Conservation (phyloP, 192 early-diverging fungal species). For the Rhizophagus prolifer region DNA sequence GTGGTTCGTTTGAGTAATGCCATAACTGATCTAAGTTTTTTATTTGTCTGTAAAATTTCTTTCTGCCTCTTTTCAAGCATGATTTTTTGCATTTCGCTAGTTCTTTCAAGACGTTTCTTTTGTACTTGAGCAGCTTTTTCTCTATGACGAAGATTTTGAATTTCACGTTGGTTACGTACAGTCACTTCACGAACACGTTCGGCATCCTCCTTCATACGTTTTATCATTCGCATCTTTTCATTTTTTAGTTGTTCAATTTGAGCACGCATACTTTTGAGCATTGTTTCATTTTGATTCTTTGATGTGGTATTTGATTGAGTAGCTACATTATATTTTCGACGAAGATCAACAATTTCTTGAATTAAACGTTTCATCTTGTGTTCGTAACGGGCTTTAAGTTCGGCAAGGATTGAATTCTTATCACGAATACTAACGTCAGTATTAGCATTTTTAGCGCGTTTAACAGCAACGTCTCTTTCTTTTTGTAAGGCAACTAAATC, state of each 20-base stretch:
- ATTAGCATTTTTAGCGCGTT: constrained; percentile 42
- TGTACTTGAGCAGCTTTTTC: constrained; percentile 52
- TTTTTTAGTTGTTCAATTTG: constrained; percentile 71
- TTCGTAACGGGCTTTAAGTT: constrained; percentile 54
- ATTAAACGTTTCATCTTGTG: constrained; percentile 57
- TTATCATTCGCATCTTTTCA: constrained; percentile 76
- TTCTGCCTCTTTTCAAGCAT: constrained; percentile 58
- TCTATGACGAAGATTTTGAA: constrained; percentile 56
- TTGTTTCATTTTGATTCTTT: constrained; percentile 55
- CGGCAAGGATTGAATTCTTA: constrained; percentile 38
- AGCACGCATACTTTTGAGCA: constrained; percentile 60
- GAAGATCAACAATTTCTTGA: constrained; percentile 51
- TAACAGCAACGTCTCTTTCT: constrained; percentile 66
- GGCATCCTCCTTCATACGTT: constrained; percentile 69
- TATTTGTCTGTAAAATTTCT: constrained; percentile 44
- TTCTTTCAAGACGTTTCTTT: constrained; percentile 53
- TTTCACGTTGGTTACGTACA: constrained; percentile 54
- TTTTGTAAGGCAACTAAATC: constrained; percentile 53
- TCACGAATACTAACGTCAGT: constrained; percentile 34
- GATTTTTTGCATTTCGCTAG: constrained; percentile 52
- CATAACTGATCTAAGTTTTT: constrained; percentile 50
- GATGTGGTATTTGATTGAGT: constrained; percentile 48
- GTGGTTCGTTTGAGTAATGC: constrained; percentile 52
- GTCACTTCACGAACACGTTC: constrained; percentile 61
- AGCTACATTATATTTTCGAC: constrained; percentile 56